Evolutionary conservation across 768 basidiomycete genomes (phyloP).

Genomic region (Boletellus sp.): DNA sequence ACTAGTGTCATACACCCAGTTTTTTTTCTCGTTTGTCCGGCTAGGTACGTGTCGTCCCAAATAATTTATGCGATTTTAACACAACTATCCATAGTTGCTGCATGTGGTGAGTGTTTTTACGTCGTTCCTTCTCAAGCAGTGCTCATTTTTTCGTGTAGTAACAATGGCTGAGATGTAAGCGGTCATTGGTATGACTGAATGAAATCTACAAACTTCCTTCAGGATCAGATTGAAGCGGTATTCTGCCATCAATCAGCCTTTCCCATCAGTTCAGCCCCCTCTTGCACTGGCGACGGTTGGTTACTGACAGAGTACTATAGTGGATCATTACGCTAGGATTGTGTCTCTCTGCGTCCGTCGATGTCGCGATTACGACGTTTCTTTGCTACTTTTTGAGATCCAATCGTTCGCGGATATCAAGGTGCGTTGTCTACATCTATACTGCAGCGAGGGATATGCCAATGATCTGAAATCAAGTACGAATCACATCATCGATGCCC

Average conservation of each 20-base stretch:
- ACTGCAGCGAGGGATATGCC: not conserved
- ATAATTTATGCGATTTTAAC: not conserved
- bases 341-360: slow-evolving; percentile 41
- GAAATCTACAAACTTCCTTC: not conserved
- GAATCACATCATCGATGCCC: slow-evolving; percentile 18
- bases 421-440: slow-evolving; percentile 19
- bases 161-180: slow-evolving; percentile 7
- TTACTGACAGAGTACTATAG: slow-evolving; percentile 23
- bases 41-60: slow-evolving; percentile 8
- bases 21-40: slow-evolving; percentile 14
- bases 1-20: slow-evolving; percentile 6
- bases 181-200: not conserved
- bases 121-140: not conserved
- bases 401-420: slow-evolving; percentile 35
- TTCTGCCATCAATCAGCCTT: slow-evolving; percentile 4
- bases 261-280: slow-evolving; percentile 7
- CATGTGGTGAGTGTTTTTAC: slow-evolving; percentile 12
- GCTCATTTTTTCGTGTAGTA: slow-evolving; percentile 9
- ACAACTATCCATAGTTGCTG: slow-evolving; percentile 9
- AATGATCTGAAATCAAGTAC: slow-evolving; percentile 9
- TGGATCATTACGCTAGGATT: slow-evolving; percentile 47
- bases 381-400: slow-evolving; percentile 41
- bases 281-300: not conserved
- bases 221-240: slow-evolving; percentile 17
- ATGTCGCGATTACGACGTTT: slow-evolving; percentile 42